phyloP scores from a whole-genome alignment of 2,329 filamentous ascomycete species.

The Microcyclospora pomicola region DNA sequence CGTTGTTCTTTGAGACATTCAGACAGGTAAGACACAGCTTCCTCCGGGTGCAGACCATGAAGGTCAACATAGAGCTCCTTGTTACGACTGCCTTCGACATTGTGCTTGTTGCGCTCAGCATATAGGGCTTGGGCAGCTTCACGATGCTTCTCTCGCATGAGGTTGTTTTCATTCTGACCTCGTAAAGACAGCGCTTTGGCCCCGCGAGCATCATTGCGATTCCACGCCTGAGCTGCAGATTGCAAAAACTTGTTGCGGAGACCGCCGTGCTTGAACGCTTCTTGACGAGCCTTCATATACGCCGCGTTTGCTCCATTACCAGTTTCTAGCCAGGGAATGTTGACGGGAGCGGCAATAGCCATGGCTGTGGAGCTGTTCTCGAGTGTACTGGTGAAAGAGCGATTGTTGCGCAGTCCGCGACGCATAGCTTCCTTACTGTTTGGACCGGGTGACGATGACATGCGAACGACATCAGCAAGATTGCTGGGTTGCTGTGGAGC shows the following conservation, averaged over 20 bases:
- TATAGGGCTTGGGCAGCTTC: constrained; percentile 87
- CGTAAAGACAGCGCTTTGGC: constrained; percentile 89
- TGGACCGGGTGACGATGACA: constrained; percentile 50
- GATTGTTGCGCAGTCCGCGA: constrained; percentile 46
- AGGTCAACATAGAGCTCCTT: constrained; percentile 87
- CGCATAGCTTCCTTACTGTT: constrained; percentile 38
- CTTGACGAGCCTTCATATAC: constrained; percentile 86
- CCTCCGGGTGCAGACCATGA: constrained; percentile 95
- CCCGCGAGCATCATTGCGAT: constrained; percentile 88
- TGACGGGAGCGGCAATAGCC: constrained; percentile 73
- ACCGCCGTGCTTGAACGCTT: constrained; percentile 94
- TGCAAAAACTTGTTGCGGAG: constrained; percentile 94
- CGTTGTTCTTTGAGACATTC: constrained; percentile 74
- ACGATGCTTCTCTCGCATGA: constrained; percentile 93
- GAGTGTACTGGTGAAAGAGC: constrained; percentile 45
- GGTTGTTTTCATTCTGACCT: constrained; percentile 89
- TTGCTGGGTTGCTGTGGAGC: constrained; percentile 64
- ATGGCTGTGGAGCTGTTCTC: constrained; percentile 72
- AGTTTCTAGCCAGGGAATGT: constrained; percentile 94
- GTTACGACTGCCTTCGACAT: constrained; percentile 20
- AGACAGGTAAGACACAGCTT: constrained; percentile 88
- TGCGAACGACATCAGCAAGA: constrained; percentile 85
- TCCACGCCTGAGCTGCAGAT: constrained; percentile 96
- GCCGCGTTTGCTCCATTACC: constrained; percentile 81
- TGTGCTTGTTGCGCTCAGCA: constrained; percentile 74